These are phyloP conservation scores for Xylaria digitata DNA, from an alignment of 2,329 filamentous ascomycete species.

Conservation along the genomic window DNA sequence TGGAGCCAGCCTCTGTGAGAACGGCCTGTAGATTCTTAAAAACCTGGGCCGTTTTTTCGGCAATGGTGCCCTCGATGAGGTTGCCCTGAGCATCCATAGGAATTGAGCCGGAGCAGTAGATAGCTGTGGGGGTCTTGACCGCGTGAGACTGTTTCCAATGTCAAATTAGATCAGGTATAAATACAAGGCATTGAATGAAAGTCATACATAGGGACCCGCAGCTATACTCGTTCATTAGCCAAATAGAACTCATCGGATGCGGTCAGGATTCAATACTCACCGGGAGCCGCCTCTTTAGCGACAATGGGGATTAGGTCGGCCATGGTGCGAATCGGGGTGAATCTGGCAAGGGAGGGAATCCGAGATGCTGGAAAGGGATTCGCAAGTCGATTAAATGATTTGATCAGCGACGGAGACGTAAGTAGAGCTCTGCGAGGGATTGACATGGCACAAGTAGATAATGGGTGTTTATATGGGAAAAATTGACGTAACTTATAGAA, in stretches of 20 bases:
- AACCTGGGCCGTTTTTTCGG: constrained; percentile 71
- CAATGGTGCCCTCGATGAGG: constrained; percentile 68
- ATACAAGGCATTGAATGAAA: constrained; percentile 1
- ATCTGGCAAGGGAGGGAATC: constrained; percentile 42
- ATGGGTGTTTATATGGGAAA: constrained; percentile 18
- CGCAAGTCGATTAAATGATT: constrained; percentile 19
- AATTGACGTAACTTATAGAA: constrained; percentile 29
- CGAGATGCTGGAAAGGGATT: constrained; percentile 27
- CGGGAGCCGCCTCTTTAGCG: constrained; percentile 68
- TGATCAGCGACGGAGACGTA: constrained; percentile 31
- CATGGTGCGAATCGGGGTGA: constrained; percentile 56
- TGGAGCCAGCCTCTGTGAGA: constrained; percentile 82
- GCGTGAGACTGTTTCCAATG: constrained; percentile 66
- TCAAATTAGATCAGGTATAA: constrained; percentile 23
- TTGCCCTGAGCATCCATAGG: constrained; percentile 70
- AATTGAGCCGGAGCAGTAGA: constrained; percentile 79
- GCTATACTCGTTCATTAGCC: constrained; percentile 54
- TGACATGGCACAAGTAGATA: constrained; percentile 40
- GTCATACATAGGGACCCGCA: constrained; percentile 71
- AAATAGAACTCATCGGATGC: constrained; percentile 31
- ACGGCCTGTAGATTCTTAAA: constrained; percentile 86
- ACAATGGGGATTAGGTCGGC: constrained; percentile 62
- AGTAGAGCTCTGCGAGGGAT: constrained; percentile 39
- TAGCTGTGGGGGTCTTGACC: constrained; percentile 72
- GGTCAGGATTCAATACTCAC: constrained; percentile 56